Base-by-base conservation (phyloP, 768 basidiomycete genomes). In the Collybia mongolica region DNA sequence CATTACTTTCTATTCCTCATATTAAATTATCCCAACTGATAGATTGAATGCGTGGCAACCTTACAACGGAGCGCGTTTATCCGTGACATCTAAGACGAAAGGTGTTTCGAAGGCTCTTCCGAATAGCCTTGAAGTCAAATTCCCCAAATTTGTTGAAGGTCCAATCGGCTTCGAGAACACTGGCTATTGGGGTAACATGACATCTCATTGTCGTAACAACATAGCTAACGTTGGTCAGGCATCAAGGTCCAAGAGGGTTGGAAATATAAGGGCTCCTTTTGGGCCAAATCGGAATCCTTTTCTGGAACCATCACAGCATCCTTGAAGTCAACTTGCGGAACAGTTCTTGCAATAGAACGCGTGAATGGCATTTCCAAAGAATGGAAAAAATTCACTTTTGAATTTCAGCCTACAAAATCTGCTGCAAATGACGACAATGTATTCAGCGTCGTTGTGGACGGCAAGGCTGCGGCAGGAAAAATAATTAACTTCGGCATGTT, bases 181-280 rank as follows among this genome's bases (percentile, higher is more conserved):
- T 5, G 80, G 81, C n/a, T 82, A 71, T 55, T 75, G 72, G 69
- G 80, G 79, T 79, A 52, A 19, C 64, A 38, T 14, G 4, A 5
- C n/a, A 35, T 11, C 39, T 20, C 15, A 43, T 17, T 23, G 39
- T 5, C 37, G 12, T 28, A 44, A 18, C 14, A 35, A 36, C 46
- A 29, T n/a, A 28, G 17, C 17, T 55, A n/a, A 47, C 28, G 18
- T 22, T 24, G 2, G 12, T 37, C 15, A 70, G 82, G 83, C 12
- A 82, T 84, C 63, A 79, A 77, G 46, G 72, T 84, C 17, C 68
- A 80, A 58, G 61, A 70, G 6, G 70, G 68, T 6, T 82, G 79
- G 80, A 80, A 72, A 1, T 84, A 83, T 63, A 71, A 68, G 36
- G 79, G 76, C 1, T 82, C 78, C 6, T 75, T 83, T 46, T 81